Conservation (phyloP, 768 basidiomycete species). For the Astraeus odoratus region DNA sequence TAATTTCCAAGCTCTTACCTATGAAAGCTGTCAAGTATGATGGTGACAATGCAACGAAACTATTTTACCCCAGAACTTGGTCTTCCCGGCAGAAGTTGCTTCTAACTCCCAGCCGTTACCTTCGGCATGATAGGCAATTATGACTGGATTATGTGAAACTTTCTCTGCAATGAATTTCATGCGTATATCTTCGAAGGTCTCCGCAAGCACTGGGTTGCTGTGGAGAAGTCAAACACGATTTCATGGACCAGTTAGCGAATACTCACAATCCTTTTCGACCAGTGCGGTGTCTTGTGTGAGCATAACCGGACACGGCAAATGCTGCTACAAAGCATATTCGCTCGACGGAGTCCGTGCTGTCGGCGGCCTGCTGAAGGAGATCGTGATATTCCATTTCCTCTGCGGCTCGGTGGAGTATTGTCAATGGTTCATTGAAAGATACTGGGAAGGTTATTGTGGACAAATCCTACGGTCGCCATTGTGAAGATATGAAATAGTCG, state of each 20-base stretch:
- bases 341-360: slow-evolving; percentile 50
- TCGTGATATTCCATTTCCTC: slow-evolving; percentile 79
- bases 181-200: slow-evolving; percentile 79
- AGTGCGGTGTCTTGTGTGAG: slow-evolving; percentile 71
- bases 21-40: slow-evolving; percentile 13
- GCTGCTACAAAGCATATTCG: slow-evolving; percentile 74
- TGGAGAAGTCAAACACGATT: slow-evolving; percentile 6
- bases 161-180: slow-evolving; percentile 85
- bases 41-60: slow-evolving; percentile 8
- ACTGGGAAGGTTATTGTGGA: slow-evolving; percentile 83
- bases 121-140: slow-evolving; percentile 82
- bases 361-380: slow-evolving; percentile 61
- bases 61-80: slow-evolving; percentile 82
- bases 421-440: slow-evolving; percentile 84
- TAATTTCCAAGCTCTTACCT: slow-evolving; percentile 90
- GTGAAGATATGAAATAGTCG: neutral
- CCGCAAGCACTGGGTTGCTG: slow-evolving; percentile 83
- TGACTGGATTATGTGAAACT: slow-evolving; percentile 76
- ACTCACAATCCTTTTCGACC: slow-evolving; percentile 86
- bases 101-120: slow-evolving; percentile 70
- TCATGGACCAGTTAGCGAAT: slow-evolving; percentile 1
- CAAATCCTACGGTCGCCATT: slow-evolving; percentile 50
- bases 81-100: slow-evolving; percentile 75
- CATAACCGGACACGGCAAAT: slow-evolving; percentile 80
- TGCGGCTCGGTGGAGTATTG: slow-evolving; percentile 72